Conservation (phyloP, 1,139 yeast genomes). For the Kurtzmaniella quercitrusa region DNA sequence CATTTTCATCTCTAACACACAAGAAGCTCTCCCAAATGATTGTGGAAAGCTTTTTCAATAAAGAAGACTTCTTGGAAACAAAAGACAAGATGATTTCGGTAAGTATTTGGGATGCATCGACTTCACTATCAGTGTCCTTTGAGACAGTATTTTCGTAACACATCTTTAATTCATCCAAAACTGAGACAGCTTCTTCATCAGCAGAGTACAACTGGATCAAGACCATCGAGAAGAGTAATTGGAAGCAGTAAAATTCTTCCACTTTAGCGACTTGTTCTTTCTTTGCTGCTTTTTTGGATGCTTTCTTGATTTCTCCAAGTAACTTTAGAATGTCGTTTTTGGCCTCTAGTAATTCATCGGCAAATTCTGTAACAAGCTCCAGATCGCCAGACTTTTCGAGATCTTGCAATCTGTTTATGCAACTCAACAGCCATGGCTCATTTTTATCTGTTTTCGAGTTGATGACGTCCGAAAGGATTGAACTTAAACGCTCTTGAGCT, state of each 20-base stretch:
- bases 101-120: constrained; percentile 54
- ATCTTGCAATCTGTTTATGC: constrained; percentile 27
- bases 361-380: constrained; percentile 43
- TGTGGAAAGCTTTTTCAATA: constrained; percentile 67
- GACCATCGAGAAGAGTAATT: constrained; percentile 73
- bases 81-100: constrained; percentile 79
- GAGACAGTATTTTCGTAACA: constrained; percentile 44
- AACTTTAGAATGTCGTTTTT: constrained; percentile 49
- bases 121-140: constrained; percentile 21
- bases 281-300: constrained; percentile 11
- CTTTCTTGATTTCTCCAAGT: constrained; percentile 41
- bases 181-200: constrained; percentile 72
- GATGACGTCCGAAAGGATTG: constrained; percentile 61
- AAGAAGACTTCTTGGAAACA: constrained; percentile 64
- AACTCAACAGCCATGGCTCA: constrained; percentile 58
- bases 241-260: constrained; percentile 46
- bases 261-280: constrained; percentile 3
- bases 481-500: constrained; percentile 58
- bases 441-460: constrained; percentile 38
- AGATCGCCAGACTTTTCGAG: constrained; percentile 19
- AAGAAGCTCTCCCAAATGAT: constrained; percentile 69
- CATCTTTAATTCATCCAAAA: constrained; percentile 65
- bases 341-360: constrained; percentile 48
- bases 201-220: constrained; percentile 76
- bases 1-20: constrained; percentile 29